A percentile compares a stretch with the other conserved stretches of the same genome.
These are phyloP conservation scores for Lyophyllum atratum DNA, from an alignment of 768 basidiomycete species.

Conservation along the genomic window DNA sequence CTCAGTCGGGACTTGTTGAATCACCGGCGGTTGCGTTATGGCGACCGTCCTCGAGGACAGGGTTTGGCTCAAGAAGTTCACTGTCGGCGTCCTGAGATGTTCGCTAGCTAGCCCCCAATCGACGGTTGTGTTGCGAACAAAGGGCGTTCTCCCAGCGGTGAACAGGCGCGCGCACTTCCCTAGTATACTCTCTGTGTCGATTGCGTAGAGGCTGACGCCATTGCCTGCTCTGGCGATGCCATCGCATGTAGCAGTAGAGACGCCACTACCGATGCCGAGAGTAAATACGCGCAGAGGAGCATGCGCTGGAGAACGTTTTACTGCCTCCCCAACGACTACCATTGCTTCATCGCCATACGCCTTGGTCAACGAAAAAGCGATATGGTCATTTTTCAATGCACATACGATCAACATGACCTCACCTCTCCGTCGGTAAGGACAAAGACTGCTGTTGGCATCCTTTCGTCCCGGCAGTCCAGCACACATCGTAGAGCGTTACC, in stretches of 20 bases:
- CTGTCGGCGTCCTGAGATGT: constrained; percentile 14
- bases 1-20: constrained; percentile 37
- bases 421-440: constrained; percentile 62
- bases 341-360: constrained; percentile 22
- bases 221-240: constrained; percentile 56
- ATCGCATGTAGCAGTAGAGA: constrained; percentile 54
- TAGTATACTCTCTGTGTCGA: constrained; percentile 43
- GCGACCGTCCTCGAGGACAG: constrained; percentile 21
- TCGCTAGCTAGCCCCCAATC: constrained; percentile 49
- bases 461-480: constrained; percentile 32
- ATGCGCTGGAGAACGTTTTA: constrained; percentile 26
- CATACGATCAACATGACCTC: neutral
- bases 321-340: constrained; percentile 28
- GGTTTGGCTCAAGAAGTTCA: constrained; percentile 18
- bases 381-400: neutral
- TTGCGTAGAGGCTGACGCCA: constrained; percentile 50
- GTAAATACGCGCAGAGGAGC: constrained; percentile 53
- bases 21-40: constrained; percentile 24
- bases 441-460: constrained; percentile 50
- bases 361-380: constrained; percentile 12
- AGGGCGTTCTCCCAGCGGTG: constrained; percentile 48
- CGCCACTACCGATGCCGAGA: constrained; percentile 55
- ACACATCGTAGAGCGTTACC: constrained; percentile 38
- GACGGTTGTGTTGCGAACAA: constrained; percentile 44
- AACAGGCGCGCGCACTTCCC: constrained; percentile 53